These are phyloP conservation scores for Kokia cookei DNA, from an alignment of 441 rosid species.

Conservation along the genomic window DNA sequence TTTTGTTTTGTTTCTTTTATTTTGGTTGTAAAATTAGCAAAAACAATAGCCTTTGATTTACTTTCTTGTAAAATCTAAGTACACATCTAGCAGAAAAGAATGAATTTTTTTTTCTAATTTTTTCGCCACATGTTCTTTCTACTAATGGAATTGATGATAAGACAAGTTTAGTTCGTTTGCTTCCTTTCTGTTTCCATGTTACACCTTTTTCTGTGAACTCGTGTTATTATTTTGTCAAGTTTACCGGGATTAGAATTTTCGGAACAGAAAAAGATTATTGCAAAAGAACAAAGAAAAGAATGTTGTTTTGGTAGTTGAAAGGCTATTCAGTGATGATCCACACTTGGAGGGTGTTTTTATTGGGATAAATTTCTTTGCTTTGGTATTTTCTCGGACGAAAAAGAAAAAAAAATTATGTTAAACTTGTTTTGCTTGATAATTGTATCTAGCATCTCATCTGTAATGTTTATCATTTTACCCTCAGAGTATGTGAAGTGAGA, in stretches of 20 bases:
- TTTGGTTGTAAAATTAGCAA: background rate
- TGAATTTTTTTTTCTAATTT: slow-evolving; percentile 36
- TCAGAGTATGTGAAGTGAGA: too few species aligned
- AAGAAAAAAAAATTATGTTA: background rate
- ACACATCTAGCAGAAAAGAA: slow-evolving; percentile 41
- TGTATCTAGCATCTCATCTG: too few species aligned
- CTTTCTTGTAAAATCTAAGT: slow-evolving; percentile 40
- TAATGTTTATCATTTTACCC: too few species aligned
- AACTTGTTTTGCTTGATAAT: background rate
- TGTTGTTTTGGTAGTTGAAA: slow-evolving; percentile 50
- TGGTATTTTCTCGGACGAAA: slow-evolving; percentile 41
- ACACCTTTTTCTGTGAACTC: background rate
- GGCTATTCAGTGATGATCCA: slow-evolving; percentile 46
- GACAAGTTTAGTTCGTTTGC: slow-evolving; percentile 27
- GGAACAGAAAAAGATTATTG: slow-evolving; percentile 33
- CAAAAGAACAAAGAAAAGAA: slow-evolving; percentile 51
- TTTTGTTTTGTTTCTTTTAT: background rate
- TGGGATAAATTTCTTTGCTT: slow-evolving; percentile 77
- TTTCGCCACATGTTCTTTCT: slow-evolving; percentile 66
- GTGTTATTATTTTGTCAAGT: slow-evolving; percentile 21
- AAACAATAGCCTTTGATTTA: background rate
- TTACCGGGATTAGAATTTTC: slow-evolving; percentile 19
- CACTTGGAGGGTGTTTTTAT: slow-evolving; percentile 59
- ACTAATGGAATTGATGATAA: slow-evolving; percentile 11
- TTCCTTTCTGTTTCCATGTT: background rate